phyloP scores from a whole-genome alignment of 495 filamentous ascomycete genomes.

The Achaetomiella virescens region DNA sequence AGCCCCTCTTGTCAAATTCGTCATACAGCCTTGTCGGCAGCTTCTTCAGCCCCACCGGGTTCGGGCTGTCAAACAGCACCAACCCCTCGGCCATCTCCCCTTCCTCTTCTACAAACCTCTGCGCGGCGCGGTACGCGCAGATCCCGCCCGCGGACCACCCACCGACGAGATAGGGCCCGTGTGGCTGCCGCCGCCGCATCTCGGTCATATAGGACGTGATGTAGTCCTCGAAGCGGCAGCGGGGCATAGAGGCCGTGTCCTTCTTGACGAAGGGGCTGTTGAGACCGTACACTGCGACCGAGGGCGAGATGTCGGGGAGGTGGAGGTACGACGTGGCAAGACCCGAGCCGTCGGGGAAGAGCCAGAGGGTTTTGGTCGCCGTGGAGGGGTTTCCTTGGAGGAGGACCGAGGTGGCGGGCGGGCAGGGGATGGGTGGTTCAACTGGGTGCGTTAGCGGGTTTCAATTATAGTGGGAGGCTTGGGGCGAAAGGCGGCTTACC shows the following conservation, averaged over 20 bases:
- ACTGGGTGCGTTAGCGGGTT: too few relatives aligned
- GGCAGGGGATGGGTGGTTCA: too few relatives aligned
- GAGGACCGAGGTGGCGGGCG: conserved; percentile 30
- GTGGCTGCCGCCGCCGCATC: conserved; percentile 46
- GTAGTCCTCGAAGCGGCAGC: conserved; percentile 28
- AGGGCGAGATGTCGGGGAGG: conserved; percentile 30
- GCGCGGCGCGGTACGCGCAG: conserved; percentile 62
- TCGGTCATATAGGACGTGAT: conserved; percentile 39
- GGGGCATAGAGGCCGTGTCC: conserved; percentile 34
- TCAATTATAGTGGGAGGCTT: too few relatives aligned
- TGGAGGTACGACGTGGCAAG: conserved; percentile 46
- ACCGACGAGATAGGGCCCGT: conserved; percentile 54
- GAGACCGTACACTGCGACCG: conserved; percentile 44
- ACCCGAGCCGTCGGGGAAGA: conserved; percentile 63
- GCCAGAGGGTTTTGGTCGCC: conserved; percentile 43
- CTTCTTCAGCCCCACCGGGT: conserved; percentile 47
- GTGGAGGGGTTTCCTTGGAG: conserved; percentile 48
- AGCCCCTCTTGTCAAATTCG: conserved; percentile 53
- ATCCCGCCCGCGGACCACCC: conserved; percentile 77
- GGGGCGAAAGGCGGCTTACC: too few relatives aligned
- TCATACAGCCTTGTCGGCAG: conserved; percentile 36
- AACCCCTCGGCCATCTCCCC: conserved; percentile 55
- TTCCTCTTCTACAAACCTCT: conserved; percentile 50
- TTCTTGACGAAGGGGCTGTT: conserved; percentile 46
- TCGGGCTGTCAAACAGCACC: conserved; percentile 63